Evolutionary conservation across 805 yeast species (phyloP).

Genomic region (Saccharomycopsis lassenensis): DNA sequence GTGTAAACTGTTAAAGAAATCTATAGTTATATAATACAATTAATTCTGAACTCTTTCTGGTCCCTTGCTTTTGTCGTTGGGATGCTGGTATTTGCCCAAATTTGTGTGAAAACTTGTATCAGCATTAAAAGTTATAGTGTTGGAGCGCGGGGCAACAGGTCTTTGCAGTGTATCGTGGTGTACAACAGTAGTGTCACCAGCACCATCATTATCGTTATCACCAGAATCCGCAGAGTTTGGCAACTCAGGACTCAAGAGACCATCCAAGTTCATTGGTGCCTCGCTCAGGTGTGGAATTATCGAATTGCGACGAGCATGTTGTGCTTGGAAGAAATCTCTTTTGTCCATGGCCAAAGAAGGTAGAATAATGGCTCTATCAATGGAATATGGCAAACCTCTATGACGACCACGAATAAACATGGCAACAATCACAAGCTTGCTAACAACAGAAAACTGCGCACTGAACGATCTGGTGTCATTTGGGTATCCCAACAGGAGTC

Average conservation of each 20-base stretch:
- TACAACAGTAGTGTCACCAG: not conserved
- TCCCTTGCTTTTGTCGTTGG: no score
- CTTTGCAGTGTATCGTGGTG: not conserved
- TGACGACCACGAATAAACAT: constrained; percentile 93
- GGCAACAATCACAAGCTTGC: constrained; percentile 77
- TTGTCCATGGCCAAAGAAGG: constrained; percentile 57
- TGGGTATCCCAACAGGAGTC: constrained; percentile 80
- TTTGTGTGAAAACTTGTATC: constrained; percentile 15
- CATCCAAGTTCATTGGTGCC: constrained; percentile 1
- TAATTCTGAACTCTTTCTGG: no score
- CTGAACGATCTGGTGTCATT: constrained; percentile 55
- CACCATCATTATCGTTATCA: not conserved
- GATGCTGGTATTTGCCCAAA: constrained; percentile 10
- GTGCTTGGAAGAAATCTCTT: constrained; percentile 51
- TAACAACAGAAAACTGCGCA: constrained; percentile 56
- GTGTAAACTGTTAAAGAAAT: no score
- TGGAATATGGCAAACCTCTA: constrained; percentile 87
- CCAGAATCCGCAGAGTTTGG: not conserved
- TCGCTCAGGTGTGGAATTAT: no score
- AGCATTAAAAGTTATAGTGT: constrained; percentile 12
- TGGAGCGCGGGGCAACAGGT: not conserved
- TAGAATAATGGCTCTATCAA: constrained; percentile 88
- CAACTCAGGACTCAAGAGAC: not conserved
- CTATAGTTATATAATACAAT: no score
- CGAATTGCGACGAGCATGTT: constrained; percentile 23